A percentile compares a stretch with the other conserved stretches of the same genome.
Evolutionary conservation across 345 rosid species (phyloP).

Genomic region (Populus simonii): DNA sequence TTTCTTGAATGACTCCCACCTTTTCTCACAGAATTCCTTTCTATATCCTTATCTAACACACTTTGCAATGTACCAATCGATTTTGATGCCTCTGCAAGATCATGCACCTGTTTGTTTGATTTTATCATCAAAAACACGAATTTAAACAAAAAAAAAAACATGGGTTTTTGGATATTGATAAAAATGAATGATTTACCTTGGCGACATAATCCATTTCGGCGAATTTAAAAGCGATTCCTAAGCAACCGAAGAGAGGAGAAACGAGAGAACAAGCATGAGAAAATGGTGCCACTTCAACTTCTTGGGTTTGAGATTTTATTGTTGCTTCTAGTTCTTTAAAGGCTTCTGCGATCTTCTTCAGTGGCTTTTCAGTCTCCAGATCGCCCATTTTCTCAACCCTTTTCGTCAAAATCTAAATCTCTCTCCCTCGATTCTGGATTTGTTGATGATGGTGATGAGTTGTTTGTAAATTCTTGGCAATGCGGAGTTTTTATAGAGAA

Average conservation of each 20-base stretch:
- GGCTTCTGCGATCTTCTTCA: constrained; percentile 9
- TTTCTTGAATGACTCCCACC: constrained; percentile 89
- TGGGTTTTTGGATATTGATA: neutral
- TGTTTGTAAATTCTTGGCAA: neutral
- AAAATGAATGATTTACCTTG: constrained; percentile 43
- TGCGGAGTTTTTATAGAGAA: neutral
- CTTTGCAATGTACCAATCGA: constrained; percentile 50
- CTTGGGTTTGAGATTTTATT: constrained; percentile 10
- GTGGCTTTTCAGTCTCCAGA: constrained; percentile 4
- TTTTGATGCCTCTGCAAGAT: constrained; percentile 70
- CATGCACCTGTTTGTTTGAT: constrained; percentile 53
- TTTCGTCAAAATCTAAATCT: neutral
- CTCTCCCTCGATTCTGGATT: neutral
- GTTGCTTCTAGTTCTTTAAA: constrained; percentile 9
- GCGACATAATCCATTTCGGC: constrained; percentile 96
- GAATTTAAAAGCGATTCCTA: constrained; percentile 94
- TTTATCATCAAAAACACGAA: neutral
- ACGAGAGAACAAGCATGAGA: constrained; percentile 85
- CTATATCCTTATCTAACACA: constrained; percentile 60
- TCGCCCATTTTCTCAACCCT: neutral
- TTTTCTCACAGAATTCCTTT: constrained; percentile 49
- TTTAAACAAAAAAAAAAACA: neutral
- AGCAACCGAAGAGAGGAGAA: constrained; percentile 87
- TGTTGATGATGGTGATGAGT: neutral
- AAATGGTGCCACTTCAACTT: constrained; percentile 62